phyloP scores from a whole-genome alignment of 352 stramenopile genomes.

The Halophytophthora batemanensis region DNA sequence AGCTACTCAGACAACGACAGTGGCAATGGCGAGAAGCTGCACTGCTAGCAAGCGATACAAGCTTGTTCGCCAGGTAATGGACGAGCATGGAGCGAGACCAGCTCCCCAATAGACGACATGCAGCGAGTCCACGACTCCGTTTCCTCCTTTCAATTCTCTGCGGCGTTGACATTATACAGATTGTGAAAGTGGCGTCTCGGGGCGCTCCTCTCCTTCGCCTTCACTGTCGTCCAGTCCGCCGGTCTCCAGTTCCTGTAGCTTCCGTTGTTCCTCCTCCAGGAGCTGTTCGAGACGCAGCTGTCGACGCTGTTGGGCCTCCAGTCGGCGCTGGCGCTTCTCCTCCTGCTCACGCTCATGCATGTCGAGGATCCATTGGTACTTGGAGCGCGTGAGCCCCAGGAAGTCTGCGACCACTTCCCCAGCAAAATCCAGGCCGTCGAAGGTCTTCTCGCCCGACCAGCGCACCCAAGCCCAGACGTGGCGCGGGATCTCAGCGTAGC shows the following conservation, averaged over 20 bases:
- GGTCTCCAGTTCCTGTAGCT: constrained; percentile 58
- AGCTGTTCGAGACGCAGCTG: constrained; percentile 68
- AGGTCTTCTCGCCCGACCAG: constrained; percentile 66
- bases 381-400: constrained; percentile 74
- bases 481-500: constrained; percentile 15
- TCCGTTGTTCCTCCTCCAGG: constrained; percentile 64
- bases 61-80: too few relatives aligned
- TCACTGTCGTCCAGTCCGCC: constrained; percentile 11
- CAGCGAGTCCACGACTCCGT: too few relatives aligned
- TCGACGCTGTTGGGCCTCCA: constrained; percentile 59
- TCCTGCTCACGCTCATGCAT: constrained; percentile 68
- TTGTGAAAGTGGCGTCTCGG: not conserved
- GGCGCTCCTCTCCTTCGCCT: not conserved
- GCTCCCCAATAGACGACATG: too few relatives aligned
- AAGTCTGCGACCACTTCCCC: constrained; percentile 82
- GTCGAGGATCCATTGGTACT: constrained; percentile 85
- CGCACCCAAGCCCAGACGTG: constrained; percentile 60
- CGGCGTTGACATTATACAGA: too few relatives aligned
- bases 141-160: too few relatives aligned
- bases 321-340: constrained; percentile 48
- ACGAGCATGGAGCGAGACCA: too few relatives aligned
- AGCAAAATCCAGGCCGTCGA: constrained; percentile 71
- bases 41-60: too few relatives aligned
- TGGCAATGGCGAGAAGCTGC: too few relatives aligned
- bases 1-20: too few relatives aligned